Conservation (phyloP, 495 filamentous ascomycete genomes). For the Hyaloscypha hepaticicola region DNA sequence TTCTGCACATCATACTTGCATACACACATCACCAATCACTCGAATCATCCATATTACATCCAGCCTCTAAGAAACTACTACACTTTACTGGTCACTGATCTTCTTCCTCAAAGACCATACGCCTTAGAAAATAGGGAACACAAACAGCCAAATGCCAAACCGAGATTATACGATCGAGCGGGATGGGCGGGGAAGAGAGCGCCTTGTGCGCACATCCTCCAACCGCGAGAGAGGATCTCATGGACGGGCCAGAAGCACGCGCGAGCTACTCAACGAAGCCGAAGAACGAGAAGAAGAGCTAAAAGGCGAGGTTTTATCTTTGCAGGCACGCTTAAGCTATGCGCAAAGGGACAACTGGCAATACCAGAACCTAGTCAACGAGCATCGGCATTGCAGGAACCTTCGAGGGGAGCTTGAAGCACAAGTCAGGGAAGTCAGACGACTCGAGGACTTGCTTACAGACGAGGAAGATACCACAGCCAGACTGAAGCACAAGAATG, state of each 20-base stretch:
- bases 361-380: conserved; percentile 9
- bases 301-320: conserved; percentile 10
- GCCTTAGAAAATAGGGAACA: conserved; percentile 23
- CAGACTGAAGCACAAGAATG: conserved; percentile 56
- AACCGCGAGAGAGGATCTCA: conserved; percentile 8
- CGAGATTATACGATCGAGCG: conserved; percentile 20
- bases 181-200: conserved; percentile 20
- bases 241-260: conserved; percentile 7
- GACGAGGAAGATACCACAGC: conserved; percentile 54
- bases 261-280: conserved; percentile 26
- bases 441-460: conserved; percentile 48
- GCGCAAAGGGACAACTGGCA: conserved; percentile 24
- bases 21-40: conserved; percentile 5
- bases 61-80: conserved; percentile 10
- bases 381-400: conserved; percentile 22
- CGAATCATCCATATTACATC: not conserved
- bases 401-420: conserved; percentile 14
- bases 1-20: conserved; percentile 27
- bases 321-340: conserved; percentile 25
- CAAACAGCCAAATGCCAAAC: conserved; percentile 18
- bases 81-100: conserved; percentile 10
- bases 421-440: conserved; percentile 14
- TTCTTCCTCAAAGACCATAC: conserved; percentile 12
- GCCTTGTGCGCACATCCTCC: conserved; percentile 16
- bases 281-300: conserved; percentile 27